Evolutionary conservation across 306 rosid genomes (phyloP).

Genomic region (Dalbergia oliveri): DNA sequence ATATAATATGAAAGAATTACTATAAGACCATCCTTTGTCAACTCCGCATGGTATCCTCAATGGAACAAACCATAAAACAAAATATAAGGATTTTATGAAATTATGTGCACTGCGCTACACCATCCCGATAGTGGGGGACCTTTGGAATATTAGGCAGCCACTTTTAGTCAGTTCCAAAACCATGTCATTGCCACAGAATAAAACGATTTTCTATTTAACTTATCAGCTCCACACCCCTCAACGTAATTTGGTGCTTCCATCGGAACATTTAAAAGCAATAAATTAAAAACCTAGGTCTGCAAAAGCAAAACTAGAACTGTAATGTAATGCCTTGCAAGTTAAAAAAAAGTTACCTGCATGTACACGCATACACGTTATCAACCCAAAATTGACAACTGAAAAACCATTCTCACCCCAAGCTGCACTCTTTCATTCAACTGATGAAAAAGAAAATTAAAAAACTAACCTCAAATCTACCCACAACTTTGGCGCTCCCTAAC

Average conservation of each 20-base stretch:
- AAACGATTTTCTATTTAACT: conserved; percentile 3
- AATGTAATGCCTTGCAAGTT: conserved; percentile 21
- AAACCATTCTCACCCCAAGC: conserved; percentile 31
- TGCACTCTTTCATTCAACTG: conserved; percentile 26
- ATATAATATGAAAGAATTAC: neutral
- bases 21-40: neutral
- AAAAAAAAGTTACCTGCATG: conserved; percentile 25
- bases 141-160: neutral
- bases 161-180: neutral
- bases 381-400: conserved; percentile 35
- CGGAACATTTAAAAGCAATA: neutral
- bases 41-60: neutral
- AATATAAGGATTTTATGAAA: neutral
- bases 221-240: neutral
- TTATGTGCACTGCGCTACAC: conserved; percentile 7
- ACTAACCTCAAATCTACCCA: conserved; percentile 23
- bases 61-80: neutral
- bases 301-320: neutral
- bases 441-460: neutral
- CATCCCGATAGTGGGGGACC: conserved; percentile 2
- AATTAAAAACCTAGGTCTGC: neutral
- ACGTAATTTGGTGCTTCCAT: neutral
- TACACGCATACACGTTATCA: conserved; percentile 27
- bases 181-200: neutral
- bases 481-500: conserved; percentile 15